Percentiles rank a stretch among this genome's conserved stretches.
These are phyloP conservation scores for Trypanosoma theileri DNA, from an alignment of 208 protist species.

Conservation along the genomic window DNA sequence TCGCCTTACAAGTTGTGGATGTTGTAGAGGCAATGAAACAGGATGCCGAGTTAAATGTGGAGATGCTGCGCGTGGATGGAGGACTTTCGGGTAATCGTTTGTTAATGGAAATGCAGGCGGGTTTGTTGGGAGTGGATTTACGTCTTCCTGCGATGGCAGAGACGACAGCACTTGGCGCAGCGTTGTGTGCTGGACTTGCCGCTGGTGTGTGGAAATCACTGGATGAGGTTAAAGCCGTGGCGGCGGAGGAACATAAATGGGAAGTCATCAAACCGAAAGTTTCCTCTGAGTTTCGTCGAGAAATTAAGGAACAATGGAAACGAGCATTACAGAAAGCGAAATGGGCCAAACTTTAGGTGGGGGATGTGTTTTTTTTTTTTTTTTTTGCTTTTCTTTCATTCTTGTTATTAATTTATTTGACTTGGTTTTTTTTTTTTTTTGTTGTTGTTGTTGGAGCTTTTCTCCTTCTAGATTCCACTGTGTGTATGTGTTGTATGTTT, in stretches of 20 bases:
- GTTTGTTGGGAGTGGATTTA: constrained; percentile 78
- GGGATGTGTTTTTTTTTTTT: not conserved
- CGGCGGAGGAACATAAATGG: constrained; percentile 29
- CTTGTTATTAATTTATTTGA: constrained; percentile 20
- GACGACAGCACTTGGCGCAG: constrained; percentile 77
- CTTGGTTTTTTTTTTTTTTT: constrained; percentile 21
- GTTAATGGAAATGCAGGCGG: constrained; percentile 95
- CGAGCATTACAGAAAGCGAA: constrained; percentile 46
- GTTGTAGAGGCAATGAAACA: constrained; percentile 81
- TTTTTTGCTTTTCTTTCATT: constrained; percentile 13
- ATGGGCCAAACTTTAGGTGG: constrained; percentile 69
- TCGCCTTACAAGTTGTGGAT: constrained; percentile 90
- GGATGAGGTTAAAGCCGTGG: constrained; percentile 43
- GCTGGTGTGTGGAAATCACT: constrained; percentile 63
- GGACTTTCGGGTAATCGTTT: constrained; percentile 91
- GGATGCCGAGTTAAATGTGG: constrained; percentile 71
- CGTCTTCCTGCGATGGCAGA: constrained; percentile 66
- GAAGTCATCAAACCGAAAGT: constrained; percentile 35
- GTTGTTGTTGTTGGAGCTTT: constrained; percentile 13
- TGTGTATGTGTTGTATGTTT: constrained; percentile 8
- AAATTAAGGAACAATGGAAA: constrained; percentile 48
- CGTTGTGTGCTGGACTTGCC: constrained; percentile 71
- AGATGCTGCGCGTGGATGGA: constrained; percentile 93
- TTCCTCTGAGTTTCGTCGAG: constrained; percentile 29
- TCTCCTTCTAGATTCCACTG: constrained; percentile 10